Conservation (phyloP, 176 grass and related monocot species). For the maize (Zea mays) region DNA sequence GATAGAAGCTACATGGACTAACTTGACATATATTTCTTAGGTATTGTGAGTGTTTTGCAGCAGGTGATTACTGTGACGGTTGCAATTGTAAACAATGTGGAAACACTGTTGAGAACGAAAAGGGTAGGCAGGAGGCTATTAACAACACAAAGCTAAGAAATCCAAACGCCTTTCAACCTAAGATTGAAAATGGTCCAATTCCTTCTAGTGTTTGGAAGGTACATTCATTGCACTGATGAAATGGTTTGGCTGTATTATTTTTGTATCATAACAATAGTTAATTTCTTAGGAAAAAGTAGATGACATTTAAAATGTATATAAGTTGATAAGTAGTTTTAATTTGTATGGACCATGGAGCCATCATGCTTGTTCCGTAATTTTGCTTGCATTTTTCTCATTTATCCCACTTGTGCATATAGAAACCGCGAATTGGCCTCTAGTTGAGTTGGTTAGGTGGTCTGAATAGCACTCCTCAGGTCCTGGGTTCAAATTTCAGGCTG, state of each 20-base stretch:
- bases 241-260: conserved; percentile 27
- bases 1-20: conserved; percentile 37
- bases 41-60: conserved; percentile 82
- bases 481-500: too few species aligned
- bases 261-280: conserved; percentile 5
- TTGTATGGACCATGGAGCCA: neutral
- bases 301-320: conserved; percentile 8
- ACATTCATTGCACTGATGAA: conserved; percentile 36
- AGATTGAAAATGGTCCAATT: conserved; percentile 66
- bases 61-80: conserved; percentile 66
- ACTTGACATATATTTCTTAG: conserved; percentile 49
- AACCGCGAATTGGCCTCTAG: neutral
- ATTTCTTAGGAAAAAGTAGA: neutral
- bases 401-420: neutral
- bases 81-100: conserved; percentile 77
- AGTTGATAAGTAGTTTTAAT: conserved; percentile 9
- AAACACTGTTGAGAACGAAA: conserved; percentile 72
- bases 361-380: neutral
- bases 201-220: conserved; percentile 43
- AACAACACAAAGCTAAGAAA: conserved; percentile 59
- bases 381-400: conserved; percentile 19
- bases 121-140: conserved; percentile 56
- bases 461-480: too few species aligned
- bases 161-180: conserved; percentile 74
- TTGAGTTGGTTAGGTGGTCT: too few species aligned